A percentile compares a stretch with the other conserved stretches of the same genome.
Conservation (phyloP, 768 basidiomycete genomes). For the Mycena leptocephala region DNA sequence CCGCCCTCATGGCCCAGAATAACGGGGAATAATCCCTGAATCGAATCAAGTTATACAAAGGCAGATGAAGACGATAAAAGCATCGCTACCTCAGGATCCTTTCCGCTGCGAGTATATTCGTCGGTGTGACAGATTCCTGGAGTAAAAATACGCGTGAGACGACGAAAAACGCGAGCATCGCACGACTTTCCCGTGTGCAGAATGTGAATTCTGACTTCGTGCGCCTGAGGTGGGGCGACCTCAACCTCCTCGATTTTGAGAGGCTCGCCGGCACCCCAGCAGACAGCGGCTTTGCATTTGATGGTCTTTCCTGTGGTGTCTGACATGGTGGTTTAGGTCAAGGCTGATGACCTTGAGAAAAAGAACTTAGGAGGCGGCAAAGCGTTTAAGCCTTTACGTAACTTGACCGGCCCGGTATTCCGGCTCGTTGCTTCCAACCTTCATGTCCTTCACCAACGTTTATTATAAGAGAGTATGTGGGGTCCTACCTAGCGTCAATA, state of each 20-base stretch:
- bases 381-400: slow-evolving; percentile 26
- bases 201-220: slow-evolving; percentile 96
- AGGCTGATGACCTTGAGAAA: slow-evolving; percentile 21
- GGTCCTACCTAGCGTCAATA: neutral
- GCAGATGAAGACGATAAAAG: slow-evolving; percentile 22
- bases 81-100: slow-evolving; percentile 87
- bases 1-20: slow-evolving; percentile 98
- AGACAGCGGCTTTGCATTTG: slow-evolving; percentile 94
- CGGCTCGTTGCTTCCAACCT: neutral
- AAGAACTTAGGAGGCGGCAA: neutral
- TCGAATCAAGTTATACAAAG: slow-evolving; percentile 26
- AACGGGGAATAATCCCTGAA: slow-evolving; percentile 89
- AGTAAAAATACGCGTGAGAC: slow-evolving; percentile 24
- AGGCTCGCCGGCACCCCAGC: slow-evolving; percentile 93
- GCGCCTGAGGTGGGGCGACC: slow-evolving; percentile 90
- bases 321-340: slow-evolving; percentile 68
- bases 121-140: slow-evolving; percentile 97
- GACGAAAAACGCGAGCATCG: slow-evolving; percentile 8
- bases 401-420: neutral
- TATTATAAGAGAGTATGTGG: slow-evolving; percentile 91
- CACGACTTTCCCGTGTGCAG: slow-evolving; percentile 83
- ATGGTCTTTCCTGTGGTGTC: slow-evolving; percentile 84
- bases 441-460: slow-evolving; percentile 82
- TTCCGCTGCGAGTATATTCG: slow-evolving; percentile 96
- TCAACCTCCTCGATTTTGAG: slow-evolving; percentile 94